Evolutionary conservation across 768 basidiomycete genomes (phyloP), one percentile per base, ranked within the genome.

Genomic region (Mycena epipterygia): DNA sequence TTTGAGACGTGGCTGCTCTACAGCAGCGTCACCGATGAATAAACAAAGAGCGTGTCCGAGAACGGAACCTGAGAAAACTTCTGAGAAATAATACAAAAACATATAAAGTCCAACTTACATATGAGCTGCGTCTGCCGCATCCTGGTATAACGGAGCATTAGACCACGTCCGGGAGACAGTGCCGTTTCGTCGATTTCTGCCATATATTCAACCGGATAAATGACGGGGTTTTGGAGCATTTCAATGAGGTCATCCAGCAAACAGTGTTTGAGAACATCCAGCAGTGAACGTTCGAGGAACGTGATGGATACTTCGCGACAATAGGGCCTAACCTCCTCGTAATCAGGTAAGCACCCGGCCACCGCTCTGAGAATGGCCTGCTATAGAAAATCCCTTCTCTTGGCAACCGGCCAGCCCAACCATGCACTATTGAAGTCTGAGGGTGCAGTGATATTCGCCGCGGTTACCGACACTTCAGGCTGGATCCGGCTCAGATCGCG

Each of bases 301-400:
- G 37, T 25, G 39, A 57, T 42, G 25, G 56, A 57, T n/a, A 41
- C 56, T 29, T 57, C 56, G 8, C 56, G 56, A 19, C 56, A 57
- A 30, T 57, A 57, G 16, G 56, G 37, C 25, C 56, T 25, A 8
- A 41, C 17, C 14, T 14, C 56, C 25, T 27, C 25, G 27, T 27
- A 57, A 35, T 6, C 4, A 11, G 56, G 33, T 6, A 6, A n/a
- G 21, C 21, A 44, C 16, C 7, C 14, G 17, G 11, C 56, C 37
- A 27, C 35, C 14, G 25, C 37, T 8, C 56, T 13, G 14, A 57
- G 3, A 17, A 57, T 57, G 3, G 56, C 56, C 16, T 57, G 21
- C 56, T 25, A 14, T 6, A 57, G 56, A 12, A 57, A 57, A 5
- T 39, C 37, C 56, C 56, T n/a, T 21, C 37, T 57, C 56, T 41